Conservation (phyloP, 345 rosid species). For the Syzygium oleosum region DNA sequence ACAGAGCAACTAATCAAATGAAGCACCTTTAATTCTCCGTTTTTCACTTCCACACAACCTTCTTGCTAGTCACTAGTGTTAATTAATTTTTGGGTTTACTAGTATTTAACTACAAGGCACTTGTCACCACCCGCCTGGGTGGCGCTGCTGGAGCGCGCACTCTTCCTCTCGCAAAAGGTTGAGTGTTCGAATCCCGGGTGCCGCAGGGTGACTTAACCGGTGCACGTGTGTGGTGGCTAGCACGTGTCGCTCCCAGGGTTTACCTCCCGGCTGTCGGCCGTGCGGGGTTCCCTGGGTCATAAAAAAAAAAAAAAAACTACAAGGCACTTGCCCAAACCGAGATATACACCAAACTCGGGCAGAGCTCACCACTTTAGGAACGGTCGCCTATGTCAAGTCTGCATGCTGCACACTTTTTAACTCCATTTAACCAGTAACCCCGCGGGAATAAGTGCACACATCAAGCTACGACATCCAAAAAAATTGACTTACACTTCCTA, state of each 20-base stretch:
- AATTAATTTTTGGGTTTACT: not conserved
- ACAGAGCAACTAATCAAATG: not conserved
- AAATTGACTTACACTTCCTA: too few relatives aligned
- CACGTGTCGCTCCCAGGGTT: too few relatives aligned
- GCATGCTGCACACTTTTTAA: not conserved
- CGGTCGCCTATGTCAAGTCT: not conserved
- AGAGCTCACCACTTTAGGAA: not conserved
- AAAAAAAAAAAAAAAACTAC: rapidly evolving
- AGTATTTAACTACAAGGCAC: not conserved
- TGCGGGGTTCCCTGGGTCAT: too few relatives aligned
- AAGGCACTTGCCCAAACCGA: not conserved
- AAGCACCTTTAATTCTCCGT: not conserved
- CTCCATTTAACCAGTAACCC: not conserved
- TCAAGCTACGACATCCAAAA: too few relatives aligned
- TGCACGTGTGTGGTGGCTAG: too few relatives aligned
- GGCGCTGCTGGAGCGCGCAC: too few relatives aligned
- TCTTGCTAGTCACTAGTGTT: not conserved
- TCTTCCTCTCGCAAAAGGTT: too few relatives aligned
- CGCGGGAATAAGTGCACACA: not conserved
- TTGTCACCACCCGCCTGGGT: too few relatives aligned
- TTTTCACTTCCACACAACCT: not conserved
- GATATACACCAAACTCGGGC: not conserved
- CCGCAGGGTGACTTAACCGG: too few relatives aligned
- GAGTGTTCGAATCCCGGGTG: too few relatives aligned
- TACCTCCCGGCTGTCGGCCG: too few relatives aligned